Evolutionary conservation across 2,329 filamentous ascomycete species (phyloP).

Genomic region (Hyphodiscus sp.): DNA sequence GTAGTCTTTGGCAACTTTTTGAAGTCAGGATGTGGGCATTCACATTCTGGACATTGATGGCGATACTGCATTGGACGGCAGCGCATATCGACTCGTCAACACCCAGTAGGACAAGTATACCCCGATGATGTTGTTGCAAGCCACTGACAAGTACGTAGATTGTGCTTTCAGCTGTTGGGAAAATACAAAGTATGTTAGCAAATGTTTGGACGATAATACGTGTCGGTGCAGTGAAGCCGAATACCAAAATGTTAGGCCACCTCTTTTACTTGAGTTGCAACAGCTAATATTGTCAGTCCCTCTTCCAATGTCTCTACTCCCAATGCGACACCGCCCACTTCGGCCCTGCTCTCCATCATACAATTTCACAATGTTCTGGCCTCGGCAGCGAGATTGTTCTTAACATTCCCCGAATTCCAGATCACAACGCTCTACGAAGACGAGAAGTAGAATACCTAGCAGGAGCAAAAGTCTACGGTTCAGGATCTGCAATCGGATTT

Average conservation of each 20-base stretch:
- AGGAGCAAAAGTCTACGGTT: conserved; percentile 15
- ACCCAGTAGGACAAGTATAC: conserved; percentile 10
- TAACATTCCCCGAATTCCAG: conserved; percentile 19
- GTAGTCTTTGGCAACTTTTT: neutral
- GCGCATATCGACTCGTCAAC: conserved; percentile 9
- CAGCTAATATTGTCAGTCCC: conserved; percentile 20
- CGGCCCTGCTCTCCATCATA: conserved; percentile 29
- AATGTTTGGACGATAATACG: conserved; percentile 22
- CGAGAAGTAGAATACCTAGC: conserved; percentile 25
- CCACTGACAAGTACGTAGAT: conserved; percentile 14
- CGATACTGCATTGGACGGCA: conserved; percentile 8
- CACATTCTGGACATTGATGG: conserved; percentile 7
- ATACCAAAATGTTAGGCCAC: conserved; percentile 28
- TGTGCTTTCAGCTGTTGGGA: conserved; percentile 32
- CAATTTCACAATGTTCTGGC: conserved; percentile 27
- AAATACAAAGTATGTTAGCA: conserved; percentile 31
- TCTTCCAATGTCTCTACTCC: conserved; percentile 33
- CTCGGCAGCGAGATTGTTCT: conserved; percentile 15
- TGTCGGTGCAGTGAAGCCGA: conserved; percentile 30
- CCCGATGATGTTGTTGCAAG: neutral
- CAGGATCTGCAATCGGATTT: conserved; percentile 16
- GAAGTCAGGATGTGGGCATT: conserved; percentile 1
- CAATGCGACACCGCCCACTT: conserved; percentile 32
- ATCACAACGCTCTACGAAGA: conserved; percentile 26
- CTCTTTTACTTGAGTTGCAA: neutral